Base-by-base conservation (phyloP, 139 green algal species). In the Asterochloris sp. region DNA sequence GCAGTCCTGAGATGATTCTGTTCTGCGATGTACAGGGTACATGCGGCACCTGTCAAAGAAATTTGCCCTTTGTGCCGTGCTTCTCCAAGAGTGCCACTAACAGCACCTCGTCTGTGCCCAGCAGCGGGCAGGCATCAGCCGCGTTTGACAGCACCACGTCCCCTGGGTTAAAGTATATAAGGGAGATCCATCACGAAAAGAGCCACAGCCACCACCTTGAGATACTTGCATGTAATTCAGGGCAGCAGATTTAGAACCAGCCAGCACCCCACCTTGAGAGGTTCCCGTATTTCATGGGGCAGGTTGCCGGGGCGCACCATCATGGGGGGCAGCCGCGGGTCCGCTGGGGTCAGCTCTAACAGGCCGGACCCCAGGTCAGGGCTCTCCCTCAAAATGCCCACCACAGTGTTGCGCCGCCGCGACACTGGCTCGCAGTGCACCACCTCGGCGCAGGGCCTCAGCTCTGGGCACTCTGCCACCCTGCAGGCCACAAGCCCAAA, bases 381-480 rank as follows among this genome's bases (percentile, higher is more conserved):
- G 79, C 84, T 81, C 60, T 88, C 80, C 75, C 91, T 86, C 77
- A 96, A 81, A 63, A 92, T 86, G 15, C 95, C 95, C 10, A 98
- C 92, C 0, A 98, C 47, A 4, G 83, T 80, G 64, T 94, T 86
- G 0, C 95, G 86, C 29, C 87, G 83, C 23, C 81, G 74, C 0
- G 89, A 92, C 0, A 83, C 86, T 81, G 90, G 74, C 61, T 93
- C 69, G 2, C 98, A 90, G 10, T 83, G 90, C 38, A 97, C 94
- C 24, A 98, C 93, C 69, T 91, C 85, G 29, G 82, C 95, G 66
- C 89, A 89, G 0, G 87, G 73, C n/a, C 85, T 61, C 62, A 86
- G 79, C 73, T 83, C 47, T 16, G 84, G 23, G 10, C 81, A 74
- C 10, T 85, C 84, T 27, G 75, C 67, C 15, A 85, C 38, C 19